Evolutionary conservation across 352 stramenopile genomes (phyloP).

Genomic region (Peronospora tabacina): DNA sequence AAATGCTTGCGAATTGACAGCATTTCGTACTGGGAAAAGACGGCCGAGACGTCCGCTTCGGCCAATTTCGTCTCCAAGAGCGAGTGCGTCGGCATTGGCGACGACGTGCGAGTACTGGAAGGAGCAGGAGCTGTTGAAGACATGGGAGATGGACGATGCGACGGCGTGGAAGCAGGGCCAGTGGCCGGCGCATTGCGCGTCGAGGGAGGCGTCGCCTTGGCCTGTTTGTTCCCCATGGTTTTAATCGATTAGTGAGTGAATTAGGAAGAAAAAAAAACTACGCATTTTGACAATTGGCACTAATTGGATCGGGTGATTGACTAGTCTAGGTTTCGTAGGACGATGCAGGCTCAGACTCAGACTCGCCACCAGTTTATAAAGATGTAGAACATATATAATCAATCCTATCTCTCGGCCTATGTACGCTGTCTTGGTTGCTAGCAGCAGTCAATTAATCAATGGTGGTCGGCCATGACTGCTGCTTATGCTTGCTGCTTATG

Average conservation of each 20-base stretch:
- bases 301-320: too few species aligned
- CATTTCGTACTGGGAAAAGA: slow-evolving; percentile 76
- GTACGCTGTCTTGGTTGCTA: slow-evolving; percentile 14
- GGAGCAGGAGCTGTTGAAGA: slow-evolving; percentile 2
- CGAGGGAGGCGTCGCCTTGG: slow-evolving; percentile 40
- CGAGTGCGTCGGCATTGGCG: slow-evolving; percentile 25
- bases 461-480: slow-evolving; percentile 9
- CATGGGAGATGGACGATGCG: slow-evolving; percentile 4
- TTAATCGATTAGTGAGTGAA: slow-evolving; percentile 21
- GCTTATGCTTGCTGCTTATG: slow-evolving; percentile 34
- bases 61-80: slow-evolving; percentile 62
- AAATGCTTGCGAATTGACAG: slow-evolving; percentile 72
- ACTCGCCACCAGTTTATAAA: slow-evolving; percentile 2
- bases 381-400: slow-evolving; percentile 32
- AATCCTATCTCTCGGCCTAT: slow-evolving; percentile 20
- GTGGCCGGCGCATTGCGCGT: slow-evolving; percentile 11
- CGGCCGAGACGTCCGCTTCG: slow-evolving; percentile 58
- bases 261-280: too few species aligned
- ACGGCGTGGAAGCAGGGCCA: background rate
- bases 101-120: slow-evolving; percentile 7
- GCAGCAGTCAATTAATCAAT: slow-evolving; percentile 16
- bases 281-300: too few species aligned
- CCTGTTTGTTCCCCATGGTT: slow-evolving; percentile 80
- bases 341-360: slow-evolving; percentile 1
- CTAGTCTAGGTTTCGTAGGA: too few species aligned